phyloP scores from a whole-genome alignment of 352 stramenopile species.

The Phytophthora citrophthora region DNA sequence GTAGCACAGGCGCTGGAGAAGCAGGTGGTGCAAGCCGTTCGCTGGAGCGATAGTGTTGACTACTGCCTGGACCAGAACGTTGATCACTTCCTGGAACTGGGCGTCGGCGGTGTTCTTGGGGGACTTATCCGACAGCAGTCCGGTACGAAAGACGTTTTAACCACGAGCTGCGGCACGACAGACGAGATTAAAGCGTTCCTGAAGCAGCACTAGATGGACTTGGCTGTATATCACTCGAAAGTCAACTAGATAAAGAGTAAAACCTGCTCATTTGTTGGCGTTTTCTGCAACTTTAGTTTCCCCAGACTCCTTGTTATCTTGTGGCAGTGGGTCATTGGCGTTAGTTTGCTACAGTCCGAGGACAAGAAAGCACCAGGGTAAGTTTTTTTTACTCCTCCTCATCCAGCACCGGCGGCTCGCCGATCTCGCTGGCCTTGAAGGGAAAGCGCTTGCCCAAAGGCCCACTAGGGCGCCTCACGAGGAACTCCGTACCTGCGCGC shows the following conservation, averaged over 20 bases:
- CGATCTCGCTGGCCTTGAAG: constrained; percentile 53
- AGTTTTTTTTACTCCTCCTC: constrained; percentile 24
- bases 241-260: neutral
- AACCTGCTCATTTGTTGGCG: constrained; percentile 16
- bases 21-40: constrained; percentile 74
- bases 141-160: constrained; percentile 17
- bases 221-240: constrained; percentile 2
- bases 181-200: constrained; percentile 67
- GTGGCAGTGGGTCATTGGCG: too few species aligned
- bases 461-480: constrained; percentile 53
- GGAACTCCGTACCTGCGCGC: constrained; percentile 57
- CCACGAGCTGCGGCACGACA: constrained; percentile 60
- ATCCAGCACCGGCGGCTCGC: constrained; percentile 65
- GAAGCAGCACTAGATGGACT: constrained; percentile 5
- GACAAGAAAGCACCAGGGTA: neutral
- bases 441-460: constrained; percentile 52
- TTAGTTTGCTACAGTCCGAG: too few species aligned
- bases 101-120: constrained; percentile 71
- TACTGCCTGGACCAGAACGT: constrained; percentile 59
- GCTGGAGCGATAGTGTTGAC: constrained; percentile 85
- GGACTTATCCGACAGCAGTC: constrained; percentile 81
- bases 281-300: constrained; percentile 4
- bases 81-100: constrained; percentile 72
- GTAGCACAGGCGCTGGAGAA: constrained; percentile 56
- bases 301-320: too few species aligned